Conservation (phyloP, 352 stramenopile species). For the Pythium vanterpoolii region DNA sequence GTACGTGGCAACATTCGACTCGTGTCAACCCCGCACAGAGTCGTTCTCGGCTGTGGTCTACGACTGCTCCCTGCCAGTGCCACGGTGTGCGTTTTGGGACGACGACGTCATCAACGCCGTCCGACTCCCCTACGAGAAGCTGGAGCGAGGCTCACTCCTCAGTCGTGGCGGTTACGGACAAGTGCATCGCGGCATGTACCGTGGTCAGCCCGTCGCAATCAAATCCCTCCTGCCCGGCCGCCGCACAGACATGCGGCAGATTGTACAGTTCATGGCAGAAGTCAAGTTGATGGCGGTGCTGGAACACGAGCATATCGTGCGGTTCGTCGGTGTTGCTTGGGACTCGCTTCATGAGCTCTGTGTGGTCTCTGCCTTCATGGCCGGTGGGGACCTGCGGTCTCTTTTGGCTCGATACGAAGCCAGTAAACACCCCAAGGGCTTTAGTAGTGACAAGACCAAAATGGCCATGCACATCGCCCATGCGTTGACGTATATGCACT, state of each 20-base stretch:
- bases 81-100: slow-evolving; percentile 11
- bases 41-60: slow-evolving; percentile 1
- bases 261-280: slow-evolving; percentile 47
- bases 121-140: slow-evolving; percentile 44
- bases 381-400: slow-evolving; percentile 11
- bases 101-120: slow-evolving; percentile 19
- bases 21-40: not conserved
- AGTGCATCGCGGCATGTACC: slow-evolving; percentile 46
- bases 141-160: slow-evolving; percentile 38
- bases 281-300: slow-evolving; percentile 56
- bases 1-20: slow-evolving; percentile 3
- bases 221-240: slow-evolving; percentile 54
- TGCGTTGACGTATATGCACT: slow-evolving; percentile 18
- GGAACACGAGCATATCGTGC: slow-evolving; percentile 59
- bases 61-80: not conserved
- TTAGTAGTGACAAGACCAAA: slow-evolving; percentile 11
- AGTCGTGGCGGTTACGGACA: slow-evolving; percentile 49
- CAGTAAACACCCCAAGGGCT: slow-evolving; percentile 3
- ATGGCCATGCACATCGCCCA: slow-evolving; percentile 17
- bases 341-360: slow-evolving; percentile 27
- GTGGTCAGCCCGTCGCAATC: slow-evolving; percentile 44
- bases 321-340: slow-evolving; percentile 67
- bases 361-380: slow-evolving; percentile 29
- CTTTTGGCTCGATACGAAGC: slow-evolving; percentile 4
- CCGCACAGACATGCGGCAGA: slow-evolving; percentile 47